Evolutionary conservation across 768 basidiomycete species (phyloP).

Genomic region (Nidula microcarpa): DNA sequence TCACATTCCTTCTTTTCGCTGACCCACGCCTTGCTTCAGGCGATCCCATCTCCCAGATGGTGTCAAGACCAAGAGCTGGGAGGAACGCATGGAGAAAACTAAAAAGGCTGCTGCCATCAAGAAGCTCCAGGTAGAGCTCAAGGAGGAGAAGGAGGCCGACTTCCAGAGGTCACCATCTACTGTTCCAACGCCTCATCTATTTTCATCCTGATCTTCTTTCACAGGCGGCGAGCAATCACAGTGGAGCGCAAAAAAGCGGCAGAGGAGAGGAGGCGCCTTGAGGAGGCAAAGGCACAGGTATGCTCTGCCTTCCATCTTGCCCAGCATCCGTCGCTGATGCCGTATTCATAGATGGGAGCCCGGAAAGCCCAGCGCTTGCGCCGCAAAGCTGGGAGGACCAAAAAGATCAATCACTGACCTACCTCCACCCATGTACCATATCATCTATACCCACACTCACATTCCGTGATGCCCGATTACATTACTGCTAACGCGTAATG

Average conservation of each 20-base stretch:
- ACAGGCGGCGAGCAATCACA: conserved; percentile 65
- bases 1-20: conserved; percentile 1
- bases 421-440: not conserved
- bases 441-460: not conserved
- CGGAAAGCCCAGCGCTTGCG: conserved; percentile 71
- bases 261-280: conserved; percentile 66
- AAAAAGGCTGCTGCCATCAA: conserved; percentile 67
- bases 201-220: conserved; percentile 2
- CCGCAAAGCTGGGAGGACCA: conserved; percentile 70
- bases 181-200: not conserved
- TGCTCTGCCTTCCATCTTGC: conserved; percentile 7
- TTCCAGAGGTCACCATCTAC: conserved; percentile 43
- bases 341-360: conserved; percentile 65
- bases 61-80: conserved; percentile 65
- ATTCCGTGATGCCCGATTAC: not conserved
- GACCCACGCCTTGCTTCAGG: conserved; percentile 29
- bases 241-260: conserved; percentile 67
- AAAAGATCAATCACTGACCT: conserved; percentile 75
- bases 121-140: conserved; percentile 69
- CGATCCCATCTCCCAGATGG: conserved; percentile 66
- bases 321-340: conserved; percentile 1
- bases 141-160: conserved; percentile 74
- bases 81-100: conserved; percentile 65
- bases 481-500: not conserved
- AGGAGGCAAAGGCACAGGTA: conserved; percentile 66